phyloP scores from a whole-genome alignment of 441 rosid species.

The Hura crepitans region DNA sequence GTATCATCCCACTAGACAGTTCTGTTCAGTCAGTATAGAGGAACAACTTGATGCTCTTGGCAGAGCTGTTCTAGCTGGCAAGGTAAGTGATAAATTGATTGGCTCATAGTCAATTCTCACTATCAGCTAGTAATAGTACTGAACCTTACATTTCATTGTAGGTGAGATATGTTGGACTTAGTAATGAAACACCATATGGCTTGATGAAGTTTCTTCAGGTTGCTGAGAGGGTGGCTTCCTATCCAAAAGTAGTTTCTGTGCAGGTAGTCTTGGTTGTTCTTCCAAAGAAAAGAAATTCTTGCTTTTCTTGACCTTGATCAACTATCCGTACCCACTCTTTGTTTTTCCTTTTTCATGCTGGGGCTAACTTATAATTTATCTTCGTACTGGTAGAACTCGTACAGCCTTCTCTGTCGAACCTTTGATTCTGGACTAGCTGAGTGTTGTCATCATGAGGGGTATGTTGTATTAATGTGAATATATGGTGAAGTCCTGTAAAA shows the following conservation, averaged over 20 bases:
- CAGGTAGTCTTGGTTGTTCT: slow-evolving; percentile 39
- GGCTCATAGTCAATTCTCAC: background rate
- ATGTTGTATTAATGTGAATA: slow-evolving; percentile 8
- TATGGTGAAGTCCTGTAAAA: background rate
- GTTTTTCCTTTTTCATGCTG: background rate
- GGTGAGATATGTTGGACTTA: slow-evolving; percentile 58
- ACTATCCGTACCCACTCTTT: background rate
- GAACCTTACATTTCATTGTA: slow-evolving; percentile 25
- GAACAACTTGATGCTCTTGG: slow-evolving; percentile 61
- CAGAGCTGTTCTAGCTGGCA: slow-evolving; percentile 49
- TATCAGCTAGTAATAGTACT: slow-evolving; percentile 1
- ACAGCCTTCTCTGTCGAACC: slow-evolving; percentile 57
- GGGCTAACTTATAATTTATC: slow-evolving; percentile 21
- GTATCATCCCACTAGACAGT: slow-evolving; percentile 44
- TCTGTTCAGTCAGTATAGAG: slow-evolving; percentile 42
- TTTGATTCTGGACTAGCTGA: slow-evolving; percentile 62
- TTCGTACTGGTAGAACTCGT: slow-evolving; percentile 41
- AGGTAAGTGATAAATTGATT: slow-evolving; percentile 30
- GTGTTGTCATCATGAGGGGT: slow-evolving; percentile 67
- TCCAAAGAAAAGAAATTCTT: slow-evolving; percentile 3
- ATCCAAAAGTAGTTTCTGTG: slow-evolving; percentile 44
- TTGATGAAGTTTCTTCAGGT: slow-evolving; percentile 50
- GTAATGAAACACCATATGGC: slow-evolving; percentile 66
- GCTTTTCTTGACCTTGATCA: background rate
- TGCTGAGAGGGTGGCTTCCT: slow-evolving; percentile 36